phyloP scores from a whole-genome alignment of 768 basidiomycete species.

The Xerocomellus chrysenteron region DNA sequence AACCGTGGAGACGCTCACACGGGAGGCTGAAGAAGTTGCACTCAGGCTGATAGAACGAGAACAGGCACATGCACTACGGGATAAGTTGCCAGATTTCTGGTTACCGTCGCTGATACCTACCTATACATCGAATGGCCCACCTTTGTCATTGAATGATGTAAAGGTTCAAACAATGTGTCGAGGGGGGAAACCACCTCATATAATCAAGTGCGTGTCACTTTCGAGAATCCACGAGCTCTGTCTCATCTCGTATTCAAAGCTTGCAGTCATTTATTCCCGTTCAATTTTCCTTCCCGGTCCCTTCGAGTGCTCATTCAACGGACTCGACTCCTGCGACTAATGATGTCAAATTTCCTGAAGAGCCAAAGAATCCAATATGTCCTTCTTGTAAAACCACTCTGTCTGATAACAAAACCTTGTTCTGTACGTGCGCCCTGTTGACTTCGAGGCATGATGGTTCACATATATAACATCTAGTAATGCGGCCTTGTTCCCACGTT shows the following conservation, averaged over 20 bases:
- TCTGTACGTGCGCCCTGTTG: conserved; percentile 46
- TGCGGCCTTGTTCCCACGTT: conserved; percentile 89
- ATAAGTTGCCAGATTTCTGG: conserved; percentile 97
- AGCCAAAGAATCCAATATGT: conserved; percentile 66
- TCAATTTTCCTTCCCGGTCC: conserved; percentile 61
- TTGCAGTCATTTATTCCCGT: conserved; percentile 82
- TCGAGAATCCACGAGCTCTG: not conserved
- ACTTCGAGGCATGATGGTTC: not conserved
- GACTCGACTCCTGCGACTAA: conserved; percentile 38
- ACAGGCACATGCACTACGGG: conserved; percentile 78
- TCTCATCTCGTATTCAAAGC: conserved; percentile 38
- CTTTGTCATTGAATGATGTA: conserved; percentile 69
- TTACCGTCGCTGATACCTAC: conserved; percentile 90
- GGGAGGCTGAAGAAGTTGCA: conserved; percentile 88
- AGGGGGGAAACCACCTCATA: conserved; percentile 75
- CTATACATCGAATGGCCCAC: conserved; percentile 59
- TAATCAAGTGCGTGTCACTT: conserved; percentile 58
- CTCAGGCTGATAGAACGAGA: conserved; percentile 79
- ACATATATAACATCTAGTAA: conserved; percentile 43
- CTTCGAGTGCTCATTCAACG: conserved; percentile 39
- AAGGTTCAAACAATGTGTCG: conserved; percentile 89
- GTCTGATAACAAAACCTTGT: conserved; percentile 73
- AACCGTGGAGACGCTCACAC: conserved; percentile 66
- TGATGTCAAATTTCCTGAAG: conserved; percentile 46
- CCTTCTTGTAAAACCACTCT: conserved; percentile 85